Conservation (phyloP, 2,329 filamentous ascomycete genomes). For the Alternaria sp. region DNA sequence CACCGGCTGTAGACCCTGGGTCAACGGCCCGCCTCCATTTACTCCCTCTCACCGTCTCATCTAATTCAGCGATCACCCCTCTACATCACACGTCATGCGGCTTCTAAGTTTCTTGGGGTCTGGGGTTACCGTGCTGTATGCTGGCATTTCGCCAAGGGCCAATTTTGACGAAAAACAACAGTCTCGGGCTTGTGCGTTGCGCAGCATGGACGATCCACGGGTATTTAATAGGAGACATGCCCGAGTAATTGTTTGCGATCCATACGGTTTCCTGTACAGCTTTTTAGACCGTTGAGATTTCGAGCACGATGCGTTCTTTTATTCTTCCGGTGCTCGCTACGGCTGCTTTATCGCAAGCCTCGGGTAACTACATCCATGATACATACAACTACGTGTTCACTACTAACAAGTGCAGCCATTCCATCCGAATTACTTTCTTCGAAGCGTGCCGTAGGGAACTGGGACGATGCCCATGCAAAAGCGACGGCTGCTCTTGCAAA, state of each 20-base stretch:
- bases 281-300: neutral
- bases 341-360: constrained; percentile 26
- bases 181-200: constrained; percentile 9
- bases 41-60: constrained; percentile 28
- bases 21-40: constrained; percentile 41
- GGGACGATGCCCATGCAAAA: constrained; percentile 50
- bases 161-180: constrained; percentile 20
- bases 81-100: constrained; percentile 24
- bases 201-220: neutral
- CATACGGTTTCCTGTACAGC: neutral
- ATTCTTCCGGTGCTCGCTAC: constrained; percentile 32
- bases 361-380: constrained; percentile 17
- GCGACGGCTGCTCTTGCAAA: constrained; percentile 49
- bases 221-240: constrained; percentile 31
- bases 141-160: constrained; percentile 26
- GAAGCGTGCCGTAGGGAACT: constrained; percentile 38
- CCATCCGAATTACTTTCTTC: constrained; percentile 21
- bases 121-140: neutral
- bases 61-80: constrained; percentile 33
- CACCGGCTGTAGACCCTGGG: constrained; percentile 35
- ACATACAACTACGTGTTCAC: neutral
- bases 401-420: constrained; percentile 25
- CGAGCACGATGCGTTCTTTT: constrained; percentile 33
- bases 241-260: neutral
- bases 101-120: constrained; percentile 1